Conservation (phyloP, 208 protist genomes). For the Acanthamoeba culbertsoni region DNA sequence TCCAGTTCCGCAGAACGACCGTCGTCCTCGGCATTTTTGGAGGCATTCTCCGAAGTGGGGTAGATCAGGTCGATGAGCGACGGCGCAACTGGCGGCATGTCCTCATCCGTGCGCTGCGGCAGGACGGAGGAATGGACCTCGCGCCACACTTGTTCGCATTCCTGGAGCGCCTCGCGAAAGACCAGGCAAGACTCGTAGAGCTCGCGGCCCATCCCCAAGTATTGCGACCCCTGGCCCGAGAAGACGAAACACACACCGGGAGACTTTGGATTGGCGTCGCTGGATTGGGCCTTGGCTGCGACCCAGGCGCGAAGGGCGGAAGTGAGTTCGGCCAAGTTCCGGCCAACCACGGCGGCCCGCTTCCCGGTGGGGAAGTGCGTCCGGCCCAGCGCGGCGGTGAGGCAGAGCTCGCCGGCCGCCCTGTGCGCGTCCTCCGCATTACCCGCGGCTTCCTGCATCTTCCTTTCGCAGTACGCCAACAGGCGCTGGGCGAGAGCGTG, state of each 20-base stretch:
- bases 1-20: background rate
- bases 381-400: slow-evolving; percentile 1
- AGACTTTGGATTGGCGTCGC: background rate
- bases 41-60: background rate
- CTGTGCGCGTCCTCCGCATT: background rate
- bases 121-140: background rate
- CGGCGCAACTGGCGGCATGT: background rate
- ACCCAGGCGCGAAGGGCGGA: background rate
- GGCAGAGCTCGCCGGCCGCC: slow-evolving; percentile 18
- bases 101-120: background rate
- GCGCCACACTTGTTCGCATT: slow-evolving; percentile 58
- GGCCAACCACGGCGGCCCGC: background rate
- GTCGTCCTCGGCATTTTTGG: background rate
- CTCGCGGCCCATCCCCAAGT: slow-evolving; percentile 69
- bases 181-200: slow-evolving; percentile 62
- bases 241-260: slow-evolving; percentile 70
- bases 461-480: background rate
- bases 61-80: background rate
- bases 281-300: background rate
- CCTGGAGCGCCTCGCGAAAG: slow-evolving; percentile 64
- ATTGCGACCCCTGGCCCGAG: slow-evolving; percentile 76
- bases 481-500: slow-evolving; percentile 4
- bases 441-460: background rate
- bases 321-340: background rate
- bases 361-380: background rate